phyloP scores from a whole-genome alignment of 352 stramenopile species.

The Phytophthora quininea region DNA sequence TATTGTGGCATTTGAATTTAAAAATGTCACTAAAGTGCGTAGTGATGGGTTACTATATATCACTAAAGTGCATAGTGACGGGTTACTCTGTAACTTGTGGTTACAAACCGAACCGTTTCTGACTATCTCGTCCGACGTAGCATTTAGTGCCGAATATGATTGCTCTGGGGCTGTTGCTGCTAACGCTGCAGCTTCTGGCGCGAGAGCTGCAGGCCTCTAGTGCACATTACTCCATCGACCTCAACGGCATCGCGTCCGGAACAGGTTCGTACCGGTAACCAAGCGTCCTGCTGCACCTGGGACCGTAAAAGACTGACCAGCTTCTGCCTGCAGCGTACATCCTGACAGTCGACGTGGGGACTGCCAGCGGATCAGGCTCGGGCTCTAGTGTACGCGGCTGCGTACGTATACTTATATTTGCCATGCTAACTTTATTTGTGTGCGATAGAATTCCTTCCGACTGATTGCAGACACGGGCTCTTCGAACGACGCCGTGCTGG shows the following conservation, averaged over 20 bases:
- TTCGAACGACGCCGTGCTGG: conserved; percentile 80
- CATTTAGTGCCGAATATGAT: neutral
- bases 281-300: neutral
- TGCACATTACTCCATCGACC: conserved; percentile 47
- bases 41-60: neutral
- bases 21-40: neutral
- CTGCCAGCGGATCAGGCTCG: conserved; percentile 28
- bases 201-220: conserved; percentile 19
- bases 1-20: conserved; percentile 14
- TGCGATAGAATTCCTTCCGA: conserved; percentile 66
- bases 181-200: conserved; percentile 24
- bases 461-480: conserved; percentile 85
- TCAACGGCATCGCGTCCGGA: conserved; percentile 50
- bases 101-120: neutral
- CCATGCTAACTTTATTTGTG: neutral
- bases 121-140: conserved; percentile 19
- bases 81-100: no score
- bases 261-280: conserved; percentile 28
- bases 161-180: conserved; percentile 19
- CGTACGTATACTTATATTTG: neutral
- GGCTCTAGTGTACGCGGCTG: conserved; percentile 28
- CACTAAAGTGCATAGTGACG: conserved; percentile 4
- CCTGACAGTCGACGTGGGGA: conserved; percentile 42
- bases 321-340: conserved; percentile 38
- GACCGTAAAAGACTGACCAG: neutral